These are phyloP conservation scores for Pneumocystis oryctolagi DNA, from an alignment of 1,139 yeast genomes.

Conservation along the genomic window DNA sequence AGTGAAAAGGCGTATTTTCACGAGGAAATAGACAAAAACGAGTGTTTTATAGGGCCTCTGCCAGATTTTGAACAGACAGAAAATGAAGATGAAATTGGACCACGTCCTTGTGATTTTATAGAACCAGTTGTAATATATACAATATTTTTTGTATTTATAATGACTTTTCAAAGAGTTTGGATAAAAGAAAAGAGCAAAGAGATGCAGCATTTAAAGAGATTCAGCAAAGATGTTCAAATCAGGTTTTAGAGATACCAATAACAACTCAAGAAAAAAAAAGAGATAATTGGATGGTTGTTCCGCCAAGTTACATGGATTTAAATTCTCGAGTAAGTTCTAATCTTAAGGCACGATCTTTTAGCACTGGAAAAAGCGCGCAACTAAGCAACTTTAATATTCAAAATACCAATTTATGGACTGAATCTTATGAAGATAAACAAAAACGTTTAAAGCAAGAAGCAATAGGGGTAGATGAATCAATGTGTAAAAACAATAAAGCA, in stretches of 20 bases:
- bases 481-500: slow-evolving; percentile 9
- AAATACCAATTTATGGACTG: slow-evolving; percentile 6
- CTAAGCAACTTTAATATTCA: slow-evolving; percentile 4
- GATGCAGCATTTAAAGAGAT: slow-evolving; percentile 1
- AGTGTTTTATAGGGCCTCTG: background rate
- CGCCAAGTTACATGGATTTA: slow-evolving; percentile 15
- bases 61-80: background rate
- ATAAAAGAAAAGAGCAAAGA: slow-evolving; percentile 7
- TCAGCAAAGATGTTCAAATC: background rate
- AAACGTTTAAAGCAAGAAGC: background rate
- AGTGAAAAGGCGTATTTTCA: background rate
- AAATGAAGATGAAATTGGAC: slow-evolving; percentile 15
- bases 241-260: background rate
- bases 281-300: slow-evolving; percentile 17
- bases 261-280: background rate
- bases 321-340: slow-evolving; percentile 10
- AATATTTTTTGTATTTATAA: background rate
- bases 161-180: slow-evolving; percentile 5
- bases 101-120: slow-evolving; percentile 9
- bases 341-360: slow-evolving; percentile 13
- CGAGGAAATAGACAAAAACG: background rate
- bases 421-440: slow-evolving; percentile 10
- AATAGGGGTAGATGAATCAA: background rate
- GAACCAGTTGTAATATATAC: background rate
- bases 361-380: slow-evolving; percentile 12